Conservation (phyloP, 2,329 filamentous ascomycete genomes). For the Truncatella angustata region DNA sequence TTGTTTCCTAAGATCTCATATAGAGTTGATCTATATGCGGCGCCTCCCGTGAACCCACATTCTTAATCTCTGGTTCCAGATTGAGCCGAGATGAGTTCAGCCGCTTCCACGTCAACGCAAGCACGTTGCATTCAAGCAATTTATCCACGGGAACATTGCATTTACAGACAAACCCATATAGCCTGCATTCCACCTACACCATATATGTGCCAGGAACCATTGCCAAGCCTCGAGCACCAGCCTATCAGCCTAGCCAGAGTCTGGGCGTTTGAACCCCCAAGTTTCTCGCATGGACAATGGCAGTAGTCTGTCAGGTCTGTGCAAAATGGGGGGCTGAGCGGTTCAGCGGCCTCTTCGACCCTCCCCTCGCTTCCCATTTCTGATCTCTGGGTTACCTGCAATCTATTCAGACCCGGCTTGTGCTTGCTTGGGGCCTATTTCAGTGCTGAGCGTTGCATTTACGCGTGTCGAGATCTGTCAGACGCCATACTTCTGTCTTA, state of each 20-base stretch:
- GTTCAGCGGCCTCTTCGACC: not conserved
- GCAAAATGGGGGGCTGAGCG: not conserved
- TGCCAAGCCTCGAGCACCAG: no score
- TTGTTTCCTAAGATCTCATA: no score
- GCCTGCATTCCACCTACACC: no score
- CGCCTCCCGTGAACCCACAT: not conserved
- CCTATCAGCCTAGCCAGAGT: not conserved
- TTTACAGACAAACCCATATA: constrained; percentile 9
- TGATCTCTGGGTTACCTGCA: not conserved
- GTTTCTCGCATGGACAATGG: not conserved
- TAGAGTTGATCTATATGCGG: not conserved
- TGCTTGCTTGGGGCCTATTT: not conserved
- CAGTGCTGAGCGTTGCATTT: no score
- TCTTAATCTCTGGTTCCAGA: not conserved
- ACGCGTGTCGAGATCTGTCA: no score
- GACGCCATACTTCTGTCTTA: no score
- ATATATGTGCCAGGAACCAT: no score
- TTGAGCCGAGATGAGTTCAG: not conserved
- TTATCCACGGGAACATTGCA: constrained; percentile 5
- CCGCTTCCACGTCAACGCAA: not conserved
- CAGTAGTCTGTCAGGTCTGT: not conserved
- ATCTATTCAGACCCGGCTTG: not conserved
- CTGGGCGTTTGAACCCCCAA: not conserved
- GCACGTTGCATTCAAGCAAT: constrained; percentile 6
- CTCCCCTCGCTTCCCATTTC: not conserved